phyloP scores from a whole-genome alignment of 2,329 filamentous ascomycete species.

The Venturia oleaginea region DNA sequence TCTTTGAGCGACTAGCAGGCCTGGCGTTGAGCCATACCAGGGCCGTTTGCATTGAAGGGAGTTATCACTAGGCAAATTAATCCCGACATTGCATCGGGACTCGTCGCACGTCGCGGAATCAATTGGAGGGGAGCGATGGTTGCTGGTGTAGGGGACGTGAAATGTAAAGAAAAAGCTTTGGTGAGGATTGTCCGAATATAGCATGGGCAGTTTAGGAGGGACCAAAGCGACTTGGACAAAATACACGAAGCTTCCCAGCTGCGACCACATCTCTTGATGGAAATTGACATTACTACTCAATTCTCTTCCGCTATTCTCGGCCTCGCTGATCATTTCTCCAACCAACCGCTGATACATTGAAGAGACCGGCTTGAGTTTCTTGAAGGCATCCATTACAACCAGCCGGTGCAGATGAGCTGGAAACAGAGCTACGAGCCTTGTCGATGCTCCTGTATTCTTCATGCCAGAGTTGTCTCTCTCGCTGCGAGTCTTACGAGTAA shows the following conservation, averaged over 20 bases:
- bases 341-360: no score
- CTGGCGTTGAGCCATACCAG: slow-evolving; percentile 37
- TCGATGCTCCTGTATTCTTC: no score
- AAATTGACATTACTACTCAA: no score
- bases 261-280: no score
- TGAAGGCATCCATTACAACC: no score
- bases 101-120: neutral
- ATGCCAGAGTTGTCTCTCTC: no score
- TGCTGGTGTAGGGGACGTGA: neutral
- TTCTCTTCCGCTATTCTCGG: no score
- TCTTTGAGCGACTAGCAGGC: slow-evolving; percentile 32
- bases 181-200: neutral
- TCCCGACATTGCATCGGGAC: slow-evolving; percentile 12
- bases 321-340: no score
- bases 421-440: no score
- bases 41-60: slow-evolving; percentile 33
- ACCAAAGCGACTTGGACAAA: neutral
- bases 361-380: no score
- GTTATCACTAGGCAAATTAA: neutral
- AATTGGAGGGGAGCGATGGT: neutral
- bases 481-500: no score
- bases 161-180: neutral
- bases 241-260: neutral
- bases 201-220: neutral
- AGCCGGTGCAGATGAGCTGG: no score